Evolutionary conservation across 2,329 filamentous ascomycete species (phyloP), one percentile per base, ranked within the genome.

Genomic region (Pseudocercospora crystallina): DNA sequence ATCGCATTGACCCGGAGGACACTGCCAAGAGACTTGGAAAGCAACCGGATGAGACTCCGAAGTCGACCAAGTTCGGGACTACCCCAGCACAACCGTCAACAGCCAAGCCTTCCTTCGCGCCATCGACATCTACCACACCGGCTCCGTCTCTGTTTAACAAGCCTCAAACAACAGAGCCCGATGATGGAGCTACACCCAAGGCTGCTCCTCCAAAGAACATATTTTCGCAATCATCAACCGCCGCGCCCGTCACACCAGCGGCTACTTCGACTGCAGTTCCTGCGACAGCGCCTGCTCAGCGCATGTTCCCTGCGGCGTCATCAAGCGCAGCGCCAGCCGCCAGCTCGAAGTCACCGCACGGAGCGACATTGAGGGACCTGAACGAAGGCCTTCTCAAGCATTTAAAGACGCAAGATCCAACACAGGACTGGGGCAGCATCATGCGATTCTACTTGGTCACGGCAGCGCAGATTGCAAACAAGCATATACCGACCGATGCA

Each of bases 321-420:
- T 26, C 20, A 26, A 26, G 20, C 20, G 3, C 20, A 4, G 20
- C 20, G 20, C 38, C 50, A 17, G 34, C 41, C 49, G 43, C 35
- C 46, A 34, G 20, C 35, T n/a, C 38, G 31, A 47, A 30, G 39
- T 38, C 35, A 32, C 37, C 20, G n/a, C 29, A 10, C 33, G 20
- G 2, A 10, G n/a, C 8, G 12, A 36, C 46, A 13, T 56, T 66
- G 47, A 57, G 56, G 36, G 20, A 49, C 15, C 56, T 68, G 11
- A 68, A 68, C 48, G 54, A 64, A 29, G 62, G 56, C 12, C 13
- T 67, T 5, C 26, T 63, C n/a, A 49, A 46, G 11, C 63, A 66
- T 34, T 39, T 68, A 17, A 56, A 53, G 26, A 55, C 38, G 8
- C 56, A 61, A 39, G 56, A 64, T 45, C 33, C 49, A 3, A 56